Conservation (phyloP, 192 early-diverging fungal species). For the Umbelopsis sp. region DNA sequence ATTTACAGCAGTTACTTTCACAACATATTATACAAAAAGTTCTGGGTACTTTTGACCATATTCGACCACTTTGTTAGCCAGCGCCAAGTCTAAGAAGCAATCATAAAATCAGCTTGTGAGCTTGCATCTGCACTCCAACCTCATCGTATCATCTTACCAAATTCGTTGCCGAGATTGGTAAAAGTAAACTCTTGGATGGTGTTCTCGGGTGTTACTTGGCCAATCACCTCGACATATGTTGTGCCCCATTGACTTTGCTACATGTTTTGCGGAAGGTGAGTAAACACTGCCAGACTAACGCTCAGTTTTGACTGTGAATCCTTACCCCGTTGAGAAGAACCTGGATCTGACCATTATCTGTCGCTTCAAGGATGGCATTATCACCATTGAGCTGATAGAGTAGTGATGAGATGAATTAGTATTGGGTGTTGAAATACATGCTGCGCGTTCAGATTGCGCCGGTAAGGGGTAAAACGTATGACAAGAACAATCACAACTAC, state of each 20-base stretch:
- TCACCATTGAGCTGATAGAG: constrained; percentile 24
- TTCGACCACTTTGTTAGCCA: constrained; percentile 37
- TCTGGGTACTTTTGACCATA: constrained; percentile 36
- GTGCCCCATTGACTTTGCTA: constrained; percentile 30
- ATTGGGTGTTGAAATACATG: neutral
- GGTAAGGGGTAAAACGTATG: too few species aligned
- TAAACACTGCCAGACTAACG: neutral
- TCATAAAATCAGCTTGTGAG: neutral
- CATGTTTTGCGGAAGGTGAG: neutral
- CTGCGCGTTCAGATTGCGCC: neutral
- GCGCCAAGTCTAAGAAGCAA: constrained; percentile 24
- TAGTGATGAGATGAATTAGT: neutral
- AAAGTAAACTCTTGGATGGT: constrained; percentile 35
- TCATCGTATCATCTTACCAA: constrained; percentile 28
- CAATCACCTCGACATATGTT: constrained; percentile 41
- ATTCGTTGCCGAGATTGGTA: constrained; percentile 31
- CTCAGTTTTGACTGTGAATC: neutral
- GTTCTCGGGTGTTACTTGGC: constrained; percentile 35
- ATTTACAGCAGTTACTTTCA: neutral
- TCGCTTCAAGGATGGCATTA: constrained; percentile 29
- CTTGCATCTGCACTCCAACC: neutral
- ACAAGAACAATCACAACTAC: neutral
- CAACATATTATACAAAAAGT: constrained; percentile 23
- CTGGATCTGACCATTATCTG: constrained; percentile 39
- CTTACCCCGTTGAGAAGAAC: constrained; percentile 32